Base-by-base conservation (phyloP, 352 stramenopile species). In the Globisporangium recalcitrans region DNA sequence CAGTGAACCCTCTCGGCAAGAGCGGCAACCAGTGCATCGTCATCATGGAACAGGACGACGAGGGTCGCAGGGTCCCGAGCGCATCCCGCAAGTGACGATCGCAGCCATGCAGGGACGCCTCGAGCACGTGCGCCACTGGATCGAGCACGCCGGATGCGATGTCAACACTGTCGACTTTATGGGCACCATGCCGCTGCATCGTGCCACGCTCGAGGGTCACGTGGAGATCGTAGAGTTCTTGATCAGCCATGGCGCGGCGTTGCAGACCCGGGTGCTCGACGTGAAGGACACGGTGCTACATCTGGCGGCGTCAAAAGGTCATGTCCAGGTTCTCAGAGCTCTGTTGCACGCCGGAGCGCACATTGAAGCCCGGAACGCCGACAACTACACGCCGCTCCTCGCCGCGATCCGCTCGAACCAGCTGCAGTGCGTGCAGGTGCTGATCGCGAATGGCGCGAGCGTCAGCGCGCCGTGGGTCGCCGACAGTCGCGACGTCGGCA, bases 211-310 rank as follows among this genome's bases (percentile, higher is more conserved):
- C 32, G 61, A 69, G n/a, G 71, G 71, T 16, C 71, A 74, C 53
- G 47, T 52, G 1, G 51, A 64, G 14, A 56, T 73, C 14, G 62
- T 78, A 40, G 58, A 68, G 56, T 75, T 71, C 42, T 48, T 79
- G 16, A 47, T 77, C 13, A 58, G 40, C 10, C 40, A 10, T 0
- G 72, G 69, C 16, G 69, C 72, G 1, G 53, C 67, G 11, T 54
- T 77, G 19, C 62, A 77, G 13, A 55, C 26, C 4, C 62, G 55
- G 5, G 49, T 59, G 16, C 34, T 59, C 16, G 47, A 63, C 22
- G 40, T 42, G 47, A 72, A 63, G 58, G 72, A 75, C 63, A 80
- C 65, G 1, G 70, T 71, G 24, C 64, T 84, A 49, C 75, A 84
- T 38, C 47, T 76, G 5, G 74, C 77, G 16, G 63, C 73, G n/a